Evolutionary conservation across 1,284 basidiomycete genomes (phyloP).

Genomic region (Microbotryum lychnidis-dioicae): DNA sequence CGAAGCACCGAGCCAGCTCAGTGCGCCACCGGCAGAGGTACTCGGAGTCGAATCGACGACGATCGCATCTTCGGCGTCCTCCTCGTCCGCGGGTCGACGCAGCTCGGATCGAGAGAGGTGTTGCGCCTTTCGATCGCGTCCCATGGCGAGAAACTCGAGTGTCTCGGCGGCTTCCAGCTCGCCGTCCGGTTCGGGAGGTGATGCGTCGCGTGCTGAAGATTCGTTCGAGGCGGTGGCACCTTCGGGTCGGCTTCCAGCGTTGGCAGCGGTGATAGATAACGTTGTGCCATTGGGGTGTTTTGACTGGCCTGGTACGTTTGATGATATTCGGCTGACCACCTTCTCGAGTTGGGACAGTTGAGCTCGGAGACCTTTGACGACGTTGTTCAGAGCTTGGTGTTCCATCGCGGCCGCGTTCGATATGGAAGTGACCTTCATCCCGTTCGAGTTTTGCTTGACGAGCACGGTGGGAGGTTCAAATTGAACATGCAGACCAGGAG

Average conservation of each 20-base stretch:
- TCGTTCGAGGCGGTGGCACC: too few relatives aligned
- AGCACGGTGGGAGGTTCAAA: too few relatives aligned
- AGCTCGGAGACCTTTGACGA: conserved; percentile 14
- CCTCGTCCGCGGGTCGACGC: conserved; percentile 14
- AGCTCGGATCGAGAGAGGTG: conserved; percentile 22
- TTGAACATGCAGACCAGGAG: too few relatives aligned
- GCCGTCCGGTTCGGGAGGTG: conserved; percentile 5
- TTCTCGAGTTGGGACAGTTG: conserved; percentile 22
- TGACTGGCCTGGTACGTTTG: too few relatives aligned
- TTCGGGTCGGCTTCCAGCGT: too few relatives aligned
- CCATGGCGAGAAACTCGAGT: conserved; percentile 28
- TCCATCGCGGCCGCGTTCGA: conserved; percentile 9
- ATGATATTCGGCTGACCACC: conserved; percentile 1
- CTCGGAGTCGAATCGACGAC: background rate
- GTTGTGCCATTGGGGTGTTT: too few relatives aligned
- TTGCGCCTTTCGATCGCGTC: conserved; percentile 26
- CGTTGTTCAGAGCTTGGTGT: conserved; percentile 16
- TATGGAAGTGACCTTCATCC: too few relatives aligned
- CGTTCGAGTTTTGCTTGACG: too few relatives aligned
- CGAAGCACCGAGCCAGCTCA: background rate
- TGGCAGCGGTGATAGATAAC: too few relatives aligned
- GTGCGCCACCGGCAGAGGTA: background rate
- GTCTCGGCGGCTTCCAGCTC: conserved; percentile 28
- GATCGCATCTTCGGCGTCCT: background rate
- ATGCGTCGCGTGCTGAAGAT: too few relatives aligned